Conservation (phyloP, 2,329 filamentous ascomycete species). For the Aureobasidium sp. region DNA sequence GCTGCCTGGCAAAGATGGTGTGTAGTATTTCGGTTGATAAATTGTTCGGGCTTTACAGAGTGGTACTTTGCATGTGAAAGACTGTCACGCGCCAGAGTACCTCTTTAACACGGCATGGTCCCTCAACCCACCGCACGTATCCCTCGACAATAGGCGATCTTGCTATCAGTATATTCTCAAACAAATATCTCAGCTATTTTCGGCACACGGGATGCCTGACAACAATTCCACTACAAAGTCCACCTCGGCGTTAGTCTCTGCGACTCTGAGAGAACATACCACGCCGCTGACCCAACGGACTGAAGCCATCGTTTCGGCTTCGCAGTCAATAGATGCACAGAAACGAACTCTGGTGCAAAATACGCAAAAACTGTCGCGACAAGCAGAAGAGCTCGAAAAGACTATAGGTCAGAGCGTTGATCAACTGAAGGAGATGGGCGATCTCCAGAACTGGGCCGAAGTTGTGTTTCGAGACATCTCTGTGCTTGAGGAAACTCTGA, state of each 20-base stretch:
- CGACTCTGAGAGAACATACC: conserved; percentile 3
- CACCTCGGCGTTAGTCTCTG: not conserved
- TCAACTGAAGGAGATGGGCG: conserved; percentile 68
- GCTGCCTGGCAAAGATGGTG: not conserved
- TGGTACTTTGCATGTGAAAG: conserved; percentile 6
- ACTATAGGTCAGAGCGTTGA: conserved; percentile 25
- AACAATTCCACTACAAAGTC: not conserved
- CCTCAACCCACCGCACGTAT: not conserved
- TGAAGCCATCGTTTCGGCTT: conserved; percentile 3
- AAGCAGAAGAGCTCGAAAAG: conserved; percentile 5
- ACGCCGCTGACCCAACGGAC: conserved; percentile 3
- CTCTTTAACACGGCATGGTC: not conserved
- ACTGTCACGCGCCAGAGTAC: not conserved
- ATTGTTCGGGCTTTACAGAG: not conserved
- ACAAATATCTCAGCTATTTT: not conserved
- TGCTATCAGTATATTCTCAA: not conserved
- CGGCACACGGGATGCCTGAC: not conserved
- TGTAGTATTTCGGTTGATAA: not conserved
- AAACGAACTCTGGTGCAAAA: not conserved
- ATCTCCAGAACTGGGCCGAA: conserved; percentile 84
- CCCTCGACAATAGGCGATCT: not conserved
- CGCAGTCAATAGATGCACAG: not conserved
- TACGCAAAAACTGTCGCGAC: conserved; percentile 1
- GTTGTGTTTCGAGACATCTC: conserved; percentile 51
- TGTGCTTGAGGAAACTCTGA: conserved; percentile 33